Base-by-base conservation (phyloP, 2,329 filamentous ascomycete species). In the Penicillium sp. region DNA sequence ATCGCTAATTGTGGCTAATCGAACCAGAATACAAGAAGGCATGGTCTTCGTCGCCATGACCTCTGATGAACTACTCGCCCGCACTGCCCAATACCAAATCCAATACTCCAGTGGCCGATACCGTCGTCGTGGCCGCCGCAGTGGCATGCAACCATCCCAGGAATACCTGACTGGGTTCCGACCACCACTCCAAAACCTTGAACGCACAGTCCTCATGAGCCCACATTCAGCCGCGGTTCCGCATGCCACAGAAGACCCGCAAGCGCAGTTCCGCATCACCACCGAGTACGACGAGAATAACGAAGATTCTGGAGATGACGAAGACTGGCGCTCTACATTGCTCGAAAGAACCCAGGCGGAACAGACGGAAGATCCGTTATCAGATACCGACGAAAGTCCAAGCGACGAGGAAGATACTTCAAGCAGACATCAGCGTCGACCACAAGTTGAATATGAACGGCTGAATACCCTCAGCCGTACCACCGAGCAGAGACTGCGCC, bases 11-110 rank as follows among this genome's bases (percentile, higher is more conserved):
- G 7, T 38, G 40, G 25, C 55, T 55, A 40, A 55, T 33, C 25
- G 59, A 53, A 52, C 44, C 69, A 93, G 90, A 51, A 87, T 96
- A 50, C 88, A 93, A 73, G 89, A 96, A 80, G 93, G 94, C 42
- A 88, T 97, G 82, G 84, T 97, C 1, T 97, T 97, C 68, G 82
- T 97, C 28, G 84, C 90, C 43, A 96, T 97, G 92, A 83, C 86
- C 38, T 84, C 87, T 36, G 86, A 95, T 62, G 87, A 94, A 57
- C 77, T 94, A 1, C 75, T 94, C 41, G 83, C 80, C 19, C 82
- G 87, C 55, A 94, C 90, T 11, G 83, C 88, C 7, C 82, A 86
- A 57, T 93, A 93, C 69, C 84, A 90, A 62, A 87, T 93, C 26
- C 84, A 88, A 63, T 90, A 88, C 65, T 73, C 77, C 17, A 67